These are phyloP conservation scores for Prunus dulcis DNA, from an alignment of 306 rosid genomes.

Conservation along the genomic window DNA sequence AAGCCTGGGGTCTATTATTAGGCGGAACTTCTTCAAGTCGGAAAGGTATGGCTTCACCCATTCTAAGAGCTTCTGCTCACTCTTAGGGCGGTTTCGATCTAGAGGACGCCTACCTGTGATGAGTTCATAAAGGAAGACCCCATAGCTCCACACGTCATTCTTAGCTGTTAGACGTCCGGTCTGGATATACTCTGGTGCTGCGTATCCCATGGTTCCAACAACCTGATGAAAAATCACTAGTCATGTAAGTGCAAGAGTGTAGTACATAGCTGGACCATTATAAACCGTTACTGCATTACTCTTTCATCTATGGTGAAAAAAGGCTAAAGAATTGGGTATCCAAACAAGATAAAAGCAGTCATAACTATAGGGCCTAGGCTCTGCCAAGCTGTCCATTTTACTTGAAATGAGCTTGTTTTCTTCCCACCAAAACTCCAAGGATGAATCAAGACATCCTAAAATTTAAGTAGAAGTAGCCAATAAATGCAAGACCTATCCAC, in stretches of 20 bases:
- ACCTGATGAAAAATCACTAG: slow-evolving; percentile 50
- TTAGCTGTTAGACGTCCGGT: slow-evolving; percentile 87
- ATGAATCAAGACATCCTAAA: neutral
- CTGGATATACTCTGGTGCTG: slow-evolving; percentile 93
- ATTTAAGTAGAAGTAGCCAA: neutral
- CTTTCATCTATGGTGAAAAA: neutral
- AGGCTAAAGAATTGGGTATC: neutral
- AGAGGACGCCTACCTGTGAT: slow-evolving; percentile 91
- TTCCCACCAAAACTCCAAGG: neutral
- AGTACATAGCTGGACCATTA: neutral
- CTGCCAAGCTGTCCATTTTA: neutral
- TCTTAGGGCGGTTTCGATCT: slow-evolving; percentile 84
- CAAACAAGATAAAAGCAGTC: neutral
- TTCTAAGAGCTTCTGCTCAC: slow-evolving; percentile 90
- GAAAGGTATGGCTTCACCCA: slow-evolving; percentile 89
- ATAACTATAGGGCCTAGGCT: neutral
- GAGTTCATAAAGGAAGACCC: slow-evolving; percentile 93
- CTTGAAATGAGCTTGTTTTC: neutral
- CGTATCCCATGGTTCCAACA: slow-evolving; percentile 97
- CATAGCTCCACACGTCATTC: slow-evolving; percentile 93
- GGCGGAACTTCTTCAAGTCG: slow-evolving; percentile 66
- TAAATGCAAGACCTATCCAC: slow-evolving; percentile 2
- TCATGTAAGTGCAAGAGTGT: slow-evolving; percentile 18
- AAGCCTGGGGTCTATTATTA: slow-evolving; percentile 86
- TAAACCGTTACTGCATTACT: neutral